Evolutionary conservation across 2,329 filamentous ascomycete species (phyloP), one percentile per base, ranked within the genome.

Genomic region (Fusarium setosum): DNA sequence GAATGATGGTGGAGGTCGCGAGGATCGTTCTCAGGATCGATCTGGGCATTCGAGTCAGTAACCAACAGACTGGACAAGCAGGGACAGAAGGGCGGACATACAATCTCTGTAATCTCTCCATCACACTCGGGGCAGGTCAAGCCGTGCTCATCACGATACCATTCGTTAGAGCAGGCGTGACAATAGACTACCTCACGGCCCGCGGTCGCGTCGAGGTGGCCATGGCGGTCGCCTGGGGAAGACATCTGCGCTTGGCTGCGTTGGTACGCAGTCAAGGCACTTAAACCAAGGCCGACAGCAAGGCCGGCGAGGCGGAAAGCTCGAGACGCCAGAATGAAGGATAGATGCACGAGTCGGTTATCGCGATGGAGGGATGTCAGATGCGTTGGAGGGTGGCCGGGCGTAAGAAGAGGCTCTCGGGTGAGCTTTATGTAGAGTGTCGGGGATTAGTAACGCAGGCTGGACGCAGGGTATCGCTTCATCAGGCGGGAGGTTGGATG

Each of bases 51-150:
- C n/a, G n/a, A 18, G 56, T 72, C 32, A 74, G 72, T n/a, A n/a
- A n/a, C 35, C 40, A 41, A 29, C 20, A 44, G 40, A 23, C 12
- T 5, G 37, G 15, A 12, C 24, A 47, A 20, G 8, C 6, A n/a
- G 21, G 21, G 24, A 7, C 6, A n/a, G 21, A 18, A 31, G 4
- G 2, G 31, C 12, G 17, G 20, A 83, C 90, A 74, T 82, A 97
- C 94, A 71, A 98, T 93, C 80, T 99, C 94, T 15, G 89, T 93
- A 68, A 93, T 90, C 18, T 97, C 93, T 34, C 89, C 88, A 5
- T 84, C 75, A 75, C 96, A 99, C n/a, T 81, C 77, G 15, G 94
- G 93, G 74, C 96, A 99, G 15, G 80, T 81, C 63, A 97, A 79
- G 23, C 80, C 89, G 67, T 86, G 83, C 65, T 91, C 86, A 60